Conservation (phyloP, 116 monocot species). For the Zostera marina region DNA sequence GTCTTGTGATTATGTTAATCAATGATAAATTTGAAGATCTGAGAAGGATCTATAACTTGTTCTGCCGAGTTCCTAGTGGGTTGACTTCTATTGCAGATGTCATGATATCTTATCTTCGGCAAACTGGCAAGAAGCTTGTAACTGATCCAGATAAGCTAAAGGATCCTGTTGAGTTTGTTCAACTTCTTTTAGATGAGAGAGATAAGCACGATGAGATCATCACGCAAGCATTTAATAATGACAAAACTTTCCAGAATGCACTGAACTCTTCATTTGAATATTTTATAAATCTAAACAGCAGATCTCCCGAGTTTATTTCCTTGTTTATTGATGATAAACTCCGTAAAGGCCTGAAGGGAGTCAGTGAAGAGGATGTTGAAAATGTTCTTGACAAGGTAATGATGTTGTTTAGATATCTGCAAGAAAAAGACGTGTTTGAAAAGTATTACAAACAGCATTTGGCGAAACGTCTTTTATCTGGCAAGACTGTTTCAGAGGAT, state of each 20-base stretch:
- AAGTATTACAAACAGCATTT: conserved; percentile 97
- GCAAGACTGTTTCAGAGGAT: conserved; percentile 90
- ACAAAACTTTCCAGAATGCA: conserved; percentile 93
- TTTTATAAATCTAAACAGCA: conserved; percentile 80
- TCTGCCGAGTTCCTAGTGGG: conserved; percentile 65
- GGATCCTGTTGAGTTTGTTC: conserved; percentile 96
- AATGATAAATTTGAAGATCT: conserved; percentile 87
- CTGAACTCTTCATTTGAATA: conserved; percentile 86
- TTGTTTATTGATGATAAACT: conserved; percentile 86
- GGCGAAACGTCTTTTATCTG: conserved; percentile 87
- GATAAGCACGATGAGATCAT: conserved; percentile 88
- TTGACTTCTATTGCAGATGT: conserved; percentile 63
- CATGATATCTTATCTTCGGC: conserved; percentile 72
- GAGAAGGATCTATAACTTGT: conserved; percentile 69
- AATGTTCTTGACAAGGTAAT: conserved; percentile 81
- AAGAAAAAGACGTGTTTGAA: conserved; percentile 93
- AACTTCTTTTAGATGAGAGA: conserved; percentile 63
- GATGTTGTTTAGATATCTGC: conserved; percentile 84
- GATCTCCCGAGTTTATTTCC: conserved; percentile 88
- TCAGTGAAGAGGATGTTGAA: conserved; percentile 81
- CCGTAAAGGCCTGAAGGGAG: conserved; percentile 62
- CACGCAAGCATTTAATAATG: conserved; percentile 55
- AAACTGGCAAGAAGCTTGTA: conserved; percentile 73
- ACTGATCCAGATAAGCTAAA: conserved; percentile 69
- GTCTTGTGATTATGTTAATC: conserved; percentile 79